Evolutionary conservation across 805 yeast genomes (phyloP), one percentile per base, ranked within the genome.

Genomic region (Dipodascus albidus): DNA sequence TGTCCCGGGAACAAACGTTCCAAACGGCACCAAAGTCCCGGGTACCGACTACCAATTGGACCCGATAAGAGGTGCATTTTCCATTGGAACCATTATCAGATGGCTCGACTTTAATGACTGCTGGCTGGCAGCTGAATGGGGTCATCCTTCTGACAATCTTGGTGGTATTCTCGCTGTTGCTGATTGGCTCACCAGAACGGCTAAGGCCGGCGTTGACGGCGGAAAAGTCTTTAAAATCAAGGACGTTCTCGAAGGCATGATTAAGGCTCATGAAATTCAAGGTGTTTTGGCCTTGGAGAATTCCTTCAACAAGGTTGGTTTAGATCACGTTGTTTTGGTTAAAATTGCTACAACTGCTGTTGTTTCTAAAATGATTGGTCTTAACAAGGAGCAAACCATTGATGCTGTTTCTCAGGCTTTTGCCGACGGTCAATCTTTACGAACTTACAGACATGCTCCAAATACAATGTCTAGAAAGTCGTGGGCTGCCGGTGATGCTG

Each of bases 111-210:
- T 73, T 68, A 79, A 79, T 57, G 83, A 79, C 62, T 79, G 83
- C 64, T 79, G 83, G 83, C 65, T 79, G 44, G 84, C 83, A 50
- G 82, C 82, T n/a, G 83, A 80, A 64, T 79, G 84, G 83, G 84
- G 84, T 2, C 84, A 79, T 64, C 84, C 83, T 22, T 75, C 81
- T 31, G 84, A 79, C 61, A 79, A 79, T 63, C 60, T 79, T 51
- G 83, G 83, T 49, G 80, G 81, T 51, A 78, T 79, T 54, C 64
- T 79, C 14, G 80, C 83, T 1, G 79, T 80, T 33, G 76, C 82
- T 31, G 83, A 79, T 64, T 72, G 77, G 68, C 69, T 75, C 54
- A 74, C 80, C 52, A 71, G 83, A 57, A 61, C 69, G 22, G 64
- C 70, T 52, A 72, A 71, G 59, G 70, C 72, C 17, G 64, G 64